Percentiles rank a stretch among this genome's conserved stretches.
Conservation (phyloP, 257 asterid genomes). For the Fraxinus americana region DNA sequence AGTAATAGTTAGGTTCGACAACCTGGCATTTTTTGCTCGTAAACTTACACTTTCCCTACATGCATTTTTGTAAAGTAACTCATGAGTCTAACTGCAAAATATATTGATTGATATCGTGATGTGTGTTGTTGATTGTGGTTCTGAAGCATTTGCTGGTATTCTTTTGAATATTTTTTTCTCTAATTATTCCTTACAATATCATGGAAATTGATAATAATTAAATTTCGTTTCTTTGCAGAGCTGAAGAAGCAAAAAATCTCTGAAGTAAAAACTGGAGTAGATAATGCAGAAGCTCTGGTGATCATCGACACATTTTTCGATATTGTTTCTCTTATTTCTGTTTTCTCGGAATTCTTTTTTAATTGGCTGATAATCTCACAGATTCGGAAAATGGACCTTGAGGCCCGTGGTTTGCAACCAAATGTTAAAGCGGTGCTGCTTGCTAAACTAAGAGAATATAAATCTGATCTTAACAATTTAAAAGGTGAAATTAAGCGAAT, state of each 20-base stretch:
- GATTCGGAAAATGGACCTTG: conserved; percentile 87
- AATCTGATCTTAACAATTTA: conserved; percentile 77
- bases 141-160: background rate
- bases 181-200: background rate
- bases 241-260: conserved; percentile 70
- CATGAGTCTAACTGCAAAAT: background rate
- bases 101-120: background rate
- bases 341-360: background rate
- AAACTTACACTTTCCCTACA: background rate
- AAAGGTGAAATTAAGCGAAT: conserved; percentile 66
- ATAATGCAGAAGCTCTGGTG: conserved; percentile 87
- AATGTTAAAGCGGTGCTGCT: conserved; percentile 75
- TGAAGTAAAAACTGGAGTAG: conserved; percentile 65
- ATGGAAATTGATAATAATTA: background rate
- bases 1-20: too few species aligned
- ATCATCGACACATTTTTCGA: background rate
- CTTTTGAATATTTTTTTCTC: background rate
- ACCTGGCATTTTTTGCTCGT: background rate
- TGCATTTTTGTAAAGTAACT: background rate
- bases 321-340: conserved; percentile 1
- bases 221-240: conserved; percentile 45
- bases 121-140: background rate
- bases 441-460: conserved; percentile 80
- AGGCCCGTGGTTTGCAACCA: conserved; percentile 82
- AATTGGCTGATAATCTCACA: conserved; percentile 33